Percentiles rank a stretch among this genome's conserved stretches.
phyloP scores from a whole-genome alignment of 2,329 filamentous ascomycete genomes.

The Akanthomyces dipterigenus region DNA sequence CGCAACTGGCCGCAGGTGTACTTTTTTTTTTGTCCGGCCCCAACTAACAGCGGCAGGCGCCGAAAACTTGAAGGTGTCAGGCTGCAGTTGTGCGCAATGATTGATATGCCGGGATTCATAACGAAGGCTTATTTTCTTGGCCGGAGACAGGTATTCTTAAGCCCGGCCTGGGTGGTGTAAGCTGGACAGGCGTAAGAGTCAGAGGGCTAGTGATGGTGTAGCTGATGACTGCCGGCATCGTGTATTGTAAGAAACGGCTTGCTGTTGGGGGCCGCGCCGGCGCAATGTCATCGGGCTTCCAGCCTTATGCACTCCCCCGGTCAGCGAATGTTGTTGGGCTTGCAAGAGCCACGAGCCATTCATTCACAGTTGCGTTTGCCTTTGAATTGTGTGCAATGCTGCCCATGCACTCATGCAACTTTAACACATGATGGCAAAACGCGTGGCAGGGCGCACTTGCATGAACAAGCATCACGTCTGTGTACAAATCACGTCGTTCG shows the following conservation, averaged over 20 bases:
- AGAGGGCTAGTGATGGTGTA: background rate
- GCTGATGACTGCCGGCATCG: background rate
- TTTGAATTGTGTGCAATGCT: background rate
- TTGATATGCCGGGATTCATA: background rate
- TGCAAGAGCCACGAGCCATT: background rate
- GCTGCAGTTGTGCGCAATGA: background rate
- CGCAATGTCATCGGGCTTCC: background rate
- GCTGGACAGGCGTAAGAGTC: background rate
- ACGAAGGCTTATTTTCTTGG: background rate
- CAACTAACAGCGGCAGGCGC: background rate
- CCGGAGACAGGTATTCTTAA: background rate
- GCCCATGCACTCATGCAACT: background rate
- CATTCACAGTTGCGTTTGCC: background rate
- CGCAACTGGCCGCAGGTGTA: background rate
- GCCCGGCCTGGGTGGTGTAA: background rate
- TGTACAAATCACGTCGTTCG: background rate
- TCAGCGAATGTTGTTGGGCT: background rate
- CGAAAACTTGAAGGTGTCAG: background rate
- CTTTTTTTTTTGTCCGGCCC: background rate
- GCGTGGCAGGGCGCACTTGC: background rate
- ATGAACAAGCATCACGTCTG: background rate
- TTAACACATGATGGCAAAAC: background rate
- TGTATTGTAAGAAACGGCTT: background rate
- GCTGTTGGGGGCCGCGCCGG: background rate
- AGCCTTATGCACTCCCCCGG: conserved; percentile 1